phyloP scores from a whole-genome alignment of 768 basidiomycete species.

The Nidularia sp. region DNA sequence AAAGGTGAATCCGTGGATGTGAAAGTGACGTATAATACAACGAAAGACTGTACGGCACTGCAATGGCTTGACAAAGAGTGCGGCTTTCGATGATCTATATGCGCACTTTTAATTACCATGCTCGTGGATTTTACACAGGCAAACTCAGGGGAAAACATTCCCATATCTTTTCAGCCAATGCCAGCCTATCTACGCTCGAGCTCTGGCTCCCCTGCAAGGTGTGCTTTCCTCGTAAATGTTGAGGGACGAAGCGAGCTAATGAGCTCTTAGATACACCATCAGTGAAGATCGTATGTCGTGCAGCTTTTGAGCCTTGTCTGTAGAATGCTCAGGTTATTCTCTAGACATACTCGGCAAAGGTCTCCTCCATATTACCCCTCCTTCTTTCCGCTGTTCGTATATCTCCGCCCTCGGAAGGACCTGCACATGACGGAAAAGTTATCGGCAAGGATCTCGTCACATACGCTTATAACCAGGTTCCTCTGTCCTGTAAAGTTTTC shows the following conservation, averaged over 20 bases:
- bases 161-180: constrained; percentile 92
- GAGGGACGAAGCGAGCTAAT: background rate
- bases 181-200: constrained; percentile 86
- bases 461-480: constrained; percentile 79
- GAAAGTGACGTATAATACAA: constrained; percentile 67
- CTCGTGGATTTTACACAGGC: too few species aligned
- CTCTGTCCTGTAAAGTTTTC: too few species aligned
- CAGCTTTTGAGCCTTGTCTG: constrained; percentile 1
- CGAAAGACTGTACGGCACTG: constrained; percentile 67
- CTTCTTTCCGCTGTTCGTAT: constrained; percentile 81
- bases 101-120: too few species aligned
- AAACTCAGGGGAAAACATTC: constrained; percentile 82
- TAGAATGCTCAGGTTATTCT: too few species aligned
- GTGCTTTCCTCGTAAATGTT: background rate
- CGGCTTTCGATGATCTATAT: too few species aligned
- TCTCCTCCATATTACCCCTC: constrained; percentile 77
- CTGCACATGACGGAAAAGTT: constrained; percentile 66
- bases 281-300: constrained; percentile 68
- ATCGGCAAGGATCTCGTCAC: constrained; percentile 71
- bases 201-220: constrained; percentile 80
- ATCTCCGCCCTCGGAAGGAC: constrained; percentile 70
- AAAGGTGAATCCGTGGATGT: constrained; percentile 48
- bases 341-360: constrained; percentile 81
- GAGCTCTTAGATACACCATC: constrained; percentile 68
- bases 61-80: constrained; percentile 87